These are phyloP conservation scores for Dicorynia guianensis DNA, from an alignment of 306 rosid genomes.

Conservation along the genomic window DNA sequence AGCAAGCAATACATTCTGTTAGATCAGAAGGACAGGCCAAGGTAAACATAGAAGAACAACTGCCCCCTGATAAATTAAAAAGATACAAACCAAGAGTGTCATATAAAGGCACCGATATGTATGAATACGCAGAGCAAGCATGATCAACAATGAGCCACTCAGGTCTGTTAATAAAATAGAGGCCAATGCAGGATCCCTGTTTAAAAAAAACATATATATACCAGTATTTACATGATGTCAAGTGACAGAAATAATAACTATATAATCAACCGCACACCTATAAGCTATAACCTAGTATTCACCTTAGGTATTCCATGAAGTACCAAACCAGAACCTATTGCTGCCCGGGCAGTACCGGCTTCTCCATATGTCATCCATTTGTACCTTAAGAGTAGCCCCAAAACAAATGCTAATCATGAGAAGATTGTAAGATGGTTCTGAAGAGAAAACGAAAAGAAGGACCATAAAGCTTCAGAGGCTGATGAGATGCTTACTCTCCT, in stretches of 20 bases:
- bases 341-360: constrained; percentile 84
- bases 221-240: constrained; percentile 33
- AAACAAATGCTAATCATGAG: constrained; percentile 38
- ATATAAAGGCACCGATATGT: constrained; percentile 90
- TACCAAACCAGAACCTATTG: constrained; percentile 91
- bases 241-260: constrained; percentile 23
- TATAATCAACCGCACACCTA: constrained; percentile 3
- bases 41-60: constrained; percentile 19
- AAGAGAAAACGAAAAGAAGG: constrained; percentile 3
- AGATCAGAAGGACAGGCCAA: constrained; percentile 38
- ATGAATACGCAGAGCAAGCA: constrained; percentile 97
- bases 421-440: constrained; percentile 29
- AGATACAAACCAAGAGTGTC: constrained; percentile 92
- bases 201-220: constrained; percentile 7
- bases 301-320: constrained; percentile 83
- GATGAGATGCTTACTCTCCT: constrained; percentile 83
- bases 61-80: constrained; percentile 20
- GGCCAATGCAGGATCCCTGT: constrained; percentile 84
- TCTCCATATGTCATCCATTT: constrained; percentile 99
- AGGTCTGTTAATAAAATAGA: constrained; percentile 93
- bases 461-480: constrained; percentile 22
- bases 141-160: constrained; percentile 98
- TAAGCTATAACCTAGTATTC: constrained; percentile 35
- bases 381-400: constrained; percentile 63
- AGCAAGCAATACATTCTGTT: constrained; percentile 31